Base-by-base conservation (phyloP, 1,139 yeast species). In the Candida buenavistaensis region DNA sequence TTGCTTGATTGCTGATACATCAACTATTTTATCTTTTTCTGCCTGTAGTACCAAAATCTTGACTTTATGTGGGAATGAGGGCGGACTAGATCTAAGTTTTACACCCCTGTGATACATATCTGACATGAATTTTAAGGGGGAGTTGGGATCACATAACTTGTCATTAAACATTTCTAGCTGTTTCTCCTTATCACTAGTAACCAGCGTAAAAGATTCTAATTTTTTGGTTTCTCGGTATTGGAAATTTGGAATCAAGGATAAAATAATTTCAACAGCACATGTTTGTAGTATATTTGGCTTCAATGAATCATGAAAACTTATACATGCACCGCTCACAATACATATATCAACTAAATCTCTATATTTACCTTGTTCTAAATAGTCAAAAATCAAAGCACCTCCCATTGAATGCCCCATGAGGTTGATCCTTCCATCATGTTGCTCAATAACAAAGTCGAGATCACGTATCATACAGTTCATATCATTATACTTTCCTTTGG, bases 391-490 rank as follows among this genome's bases (percentile, higher is more conserved):
- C 3, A 54, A 41, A 2, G 52, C 52, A 1, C 57, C 58, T 1
- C 59, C 59, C 38, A 54, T 52, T 23, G 54, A 52, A 34, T 54
- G 57, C 2, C 52, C 57, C 6, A 51, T 31, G 15, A 54, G 32
- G 27, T 44, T 41, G 12, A 43, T 27, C 4, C 15, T 27, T 12
- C 6, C 19, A 24, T 43, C 43, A 1, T 38, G 30, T 25, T n/a
- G n/a, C n/a, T 51, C 52, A 13, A 54, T 38, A 51, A 54, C 50
- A 11, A 35, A 33, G 36, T 52, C 54, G 11, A 54, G 33, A 33
- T 54, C 58, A n/a, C 30, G 26, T 26, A 46, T 42, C 3, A 39
- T 46, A 14, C 30, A 26, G n/a, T 30, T 34, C 11, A 44, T 38
- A 11, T 29, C 32, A 3, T 22, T 29, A 25, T 36, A 27, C 30